phyloP scores from a whole-genome alignment of 2,329 filamentous ascomycete species.

The Cladosporium sp. region DNA sequence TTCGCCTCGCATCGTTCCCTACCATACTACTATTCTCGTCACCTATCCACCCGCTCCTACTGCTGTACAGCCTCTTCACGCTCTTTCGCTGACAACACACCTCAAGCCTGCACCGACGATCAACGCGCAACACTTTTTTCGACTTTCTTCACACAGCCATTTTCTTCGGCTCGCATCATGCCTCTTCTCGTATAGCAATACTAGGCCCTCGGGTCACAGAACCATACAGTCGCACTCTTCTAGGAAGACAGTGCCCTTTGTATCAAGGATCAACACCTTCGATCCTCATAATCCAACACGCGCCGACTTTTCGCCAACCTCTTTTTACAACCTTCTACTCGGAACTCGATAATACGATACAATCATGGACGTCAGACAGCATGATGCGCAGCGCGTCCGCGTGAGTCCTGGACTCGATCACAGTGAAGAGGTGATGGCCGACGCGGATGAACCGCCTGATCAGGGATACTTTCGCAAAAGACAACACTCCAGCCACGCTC shows the following conservation, averaged over 20 bases:
- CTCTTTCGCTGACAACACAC: conserved; percentile 1
- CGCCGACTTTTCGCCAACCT: not conserved
- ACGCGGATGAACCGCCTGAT: conserved; percentile 80
- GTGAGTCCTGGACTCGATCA: conserved; percentile 25
- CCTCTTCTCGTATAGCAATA: conserved; percentile 16
- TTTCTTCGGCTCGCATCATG: conserved; percentile 5
- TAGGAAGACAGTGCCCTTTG: not conserved
- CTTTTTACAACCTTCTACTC: not conserved
- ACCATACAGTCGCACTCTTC: conserved; percentile 11
- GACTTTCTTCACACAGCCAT: conserved; percentile 6
- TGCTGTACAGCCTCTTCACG: too few species aligned
- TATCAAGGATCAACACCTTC: not conserved
- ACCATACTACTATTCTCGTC: not conserved
- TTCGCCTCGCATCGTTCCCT: conserved; percentile 1
- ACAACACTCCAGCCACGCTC: conserved; percentile 18
- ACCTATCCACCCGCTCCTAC: not conserved
- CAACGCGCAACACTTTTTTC: not conserved
- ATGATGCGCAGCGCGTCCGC: conserved; percentile 13
- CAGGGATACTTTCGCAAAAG: conserved; percentile 22
- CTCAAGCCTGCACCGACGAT: not conserved
- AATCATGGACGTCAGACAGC: conserved; percentile 15
- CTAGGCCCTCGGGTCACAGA: conserved; percentile 16
- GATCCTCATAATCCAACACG: too few species aligned
- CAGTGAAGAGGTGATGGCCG: conserved; percentile 62
- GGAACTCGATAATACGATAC: conserved; percentile 12